Conservation (phyloP, 2,329 filamentous ascomycete species). For the Davidsoniella neocaledoniae region DNA sequence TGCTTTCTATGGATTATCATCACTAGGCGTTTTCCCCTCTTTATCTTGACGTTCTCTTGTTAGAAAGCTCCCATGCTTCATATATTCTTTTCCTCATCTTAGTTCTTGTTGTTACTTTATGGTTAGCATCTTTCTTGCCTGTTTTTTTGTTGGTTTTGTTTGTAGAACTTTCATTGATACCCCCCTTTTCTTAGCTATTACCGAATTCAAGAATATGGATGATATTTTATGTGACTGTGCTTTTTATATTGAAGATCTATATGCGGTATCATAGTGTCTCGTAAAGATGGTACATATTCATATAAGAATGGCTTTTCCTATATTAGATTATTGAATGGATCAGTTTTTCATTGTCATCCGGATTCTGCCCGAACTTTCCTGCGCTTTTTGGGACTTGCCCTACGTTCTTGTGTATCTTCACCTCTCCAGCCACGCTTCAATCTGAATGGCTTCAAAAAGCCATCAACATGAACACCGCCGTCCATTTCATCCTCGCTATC, state of each 20-base stretch:
- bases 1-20: slow-evolving; percentile 1
- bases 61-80: background rate
- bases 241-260: no score
- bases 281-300: no score
- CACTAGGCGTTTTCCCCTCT: background rate
- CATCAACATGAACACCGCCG: slow-evolving; percentile 51
- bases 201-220: no score
- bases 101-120: background rate
- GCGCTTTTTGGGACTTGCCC: background rate
- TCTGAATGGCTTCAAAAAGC: slow-evolving; percentile 43
- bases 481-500: slow-evolving; percentile 36
- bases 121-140: background rate
- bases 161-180: slow-evolving; percentile 9
- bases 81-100: no score
- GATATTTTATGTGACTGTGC: no score
- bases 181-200: slow-evolving; percentile 1
- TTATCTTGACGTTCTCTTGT: background rate
- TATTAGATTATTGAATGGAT: no score
- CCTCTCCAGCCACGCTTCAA: slow-evolving; percentile 31
- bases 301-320: no score
- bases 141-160: background rate
- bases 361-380: slow-evolving; percentile 11
- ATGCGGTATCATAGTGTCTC: no score
- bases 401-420: slow-evolving; percentile 17
- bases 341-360: no score